phyloP scores from a whole-genome alignment of 2,329 filamentous ascomycete species.

The Neonectria neomacrospora region DNA sequence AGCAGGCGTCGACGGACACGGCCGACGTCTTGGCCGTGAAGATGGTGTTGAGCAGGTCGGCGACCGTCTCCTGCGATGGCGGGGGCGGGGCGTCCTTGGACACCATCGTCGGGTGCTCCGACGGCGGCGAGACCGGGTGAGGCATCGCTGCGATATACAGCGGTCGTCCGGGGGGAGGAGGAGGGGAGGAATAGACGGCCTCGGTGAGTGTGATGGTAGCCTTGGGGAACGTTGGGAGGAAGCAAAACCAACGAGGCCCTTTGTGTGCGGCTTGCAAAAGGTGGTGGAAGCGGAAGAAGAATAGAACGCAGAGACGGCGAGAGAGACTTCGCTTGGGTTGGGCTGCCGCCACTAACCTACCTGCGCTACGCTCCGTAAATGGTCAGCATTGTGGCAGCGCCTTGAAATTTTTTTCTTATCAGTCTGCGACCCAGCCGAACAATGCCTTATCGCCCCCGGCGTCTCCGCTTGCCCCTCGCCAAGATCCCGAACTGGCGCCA shows the following conservation, averaged over 20 bases:
- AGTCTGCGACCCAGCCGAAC: constrained; percentile 11
- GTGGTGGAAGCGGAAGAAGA: background rate
- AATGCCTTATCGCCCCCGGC: constrained; percentile 30
- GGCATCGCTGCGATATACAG: constrained; percentile 52
- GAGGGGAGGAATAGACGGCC: constrained; percentile 29
- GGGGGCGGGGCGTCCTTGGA: constrained; percentile 62
- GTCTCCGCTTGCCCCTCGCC: constrained; percentile 24
- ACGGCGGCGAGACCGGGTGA: constrained; percentile 61
- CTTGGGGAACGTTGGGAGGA: constrained; percentile 20
- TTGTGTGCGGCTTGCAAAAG: constrained; percentile 21
- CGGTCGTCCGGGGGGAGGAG: constrained; percentile 12
- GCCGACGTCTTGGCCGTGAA: constrained; percentile 77
- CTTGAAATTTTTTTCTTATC: constrained; percentile 31
- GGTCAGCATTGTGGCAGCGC: constrained; percentile 21
- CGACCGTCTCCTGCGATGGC: constrained; percentile 74
- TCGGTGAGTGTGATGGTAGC: constrained; percentile 29
- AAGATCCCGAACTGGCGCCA: constrained; percentile 19
- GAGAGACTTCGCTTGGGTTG: constrained; percentile 16
- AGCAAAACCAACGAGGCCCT: constrained; percentile 44
- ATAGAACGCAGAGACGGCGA: background rate
- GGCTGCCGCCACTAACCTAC: constrained; percentile 15
- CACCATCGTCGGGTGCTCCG: constrained; percentile 53
- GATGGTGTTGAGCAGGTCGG: constrained; percentile 71
- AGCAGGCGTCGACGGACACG: constrained; percentile 73
- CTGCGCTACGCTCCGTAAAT: background rate